Conservation (phyloP, 495 filamentous ascomycete genomes). For the Podospora conica region DNA sequence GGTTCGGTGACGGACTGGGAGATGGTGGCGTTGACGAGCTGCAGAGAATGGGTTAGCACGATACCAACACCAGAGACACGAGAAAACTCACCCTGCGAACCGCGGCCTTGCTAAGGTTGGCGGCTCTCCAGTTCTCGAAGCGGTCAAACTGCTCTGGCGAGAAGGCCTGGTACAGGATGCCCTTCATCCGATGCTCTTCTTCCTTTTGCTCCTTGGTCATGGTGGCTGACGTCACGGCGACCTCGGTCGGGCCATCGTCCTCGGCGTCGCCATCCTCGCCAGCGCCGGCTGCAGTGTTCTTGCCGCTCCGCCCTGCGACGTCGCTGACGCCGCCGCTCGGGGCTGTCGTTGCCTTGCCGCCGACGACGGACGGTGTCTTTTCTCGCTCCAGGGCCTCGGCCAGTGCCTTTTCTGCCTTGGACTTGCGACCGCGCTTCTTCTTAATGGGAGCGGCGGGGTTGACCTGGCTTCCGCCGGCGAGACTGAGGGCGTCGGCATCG, state of each 20-base stretch:
- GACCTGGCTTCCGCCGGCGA: slow-evolving; percentile 60
- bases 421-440: slow-evolving; percentile 61
- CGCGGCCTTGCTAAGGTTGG: slow-evolving; percentile 48
- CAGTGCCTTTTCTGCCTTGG: slow-evolving; percentile 50
- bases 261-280: slow-evolving; percentile 54
- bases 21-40: slow-evolving; percentile 81
- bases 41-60: slow-evolving; percentile 18
- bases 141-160: slow-evolving; percentile 61
- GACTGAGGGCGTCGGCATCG: slow-evolving; percentile 57
- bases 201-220: slow-evolving; percentile 60
- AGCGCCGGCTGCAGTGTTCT: slow-evolving; percentile 23
- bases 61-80: neutral
- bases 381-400: slow-evolving; percentile 49
- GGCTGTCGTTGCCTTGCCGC: slow-evolving; percentile 44
- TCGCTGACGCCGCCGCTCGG: slow-evolving; percentile 43
- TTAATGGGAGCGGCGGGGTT: slow-evolving; percentile 43
- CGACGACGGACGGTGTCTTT: slow-evolving; percentile 42
- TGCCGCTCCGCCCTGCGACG: slow-evolving; percentile 28
- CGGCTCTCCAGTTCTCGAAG: slow-evolving; percentile 66
- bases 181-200: slow-evolving; percentile 57
- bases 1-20: slow-evolving; percentile 77
- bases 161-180: slow-evolving; percentile 62
- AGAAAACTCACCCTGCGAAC: slow-evolving; percentile 36
- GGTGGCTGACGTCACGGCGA: slow-evolving; percentile 56
- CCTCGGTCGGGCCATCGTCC: slow-evolving; percentile 59